Percentiles rank a stretch among this genome's conserved stretches.
Conservation (phyloP, 805 yeast genomes). For the Zygosaccharomyces lentus region DNA sequence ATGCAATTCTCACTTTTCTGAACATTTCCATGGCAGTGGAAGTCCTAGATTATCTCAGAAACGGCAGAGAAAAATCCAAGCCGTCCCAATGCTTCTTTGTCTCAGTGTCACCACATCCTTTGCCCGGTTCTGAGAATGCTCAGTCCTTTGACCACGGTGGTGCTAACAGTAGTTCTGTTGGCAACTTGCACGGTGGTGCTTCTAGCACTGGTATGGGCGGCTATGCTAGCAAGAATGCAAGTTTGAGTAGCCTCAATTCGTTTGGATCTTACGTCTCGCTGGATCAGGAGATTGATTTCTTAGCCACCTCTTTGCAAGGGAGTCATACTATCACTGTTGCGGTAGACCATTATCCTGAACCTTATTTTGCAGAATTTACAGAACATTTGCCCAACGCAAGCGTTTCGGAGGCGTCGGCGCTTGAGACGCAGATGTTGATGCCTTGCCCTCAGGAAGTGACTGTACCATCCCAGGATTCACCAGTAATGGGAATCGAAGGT, state of each 20-base stretch:
- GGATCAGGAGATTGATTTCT: conserved; percentile 13
- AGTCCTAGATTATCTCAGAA: conserved; percentile 20
- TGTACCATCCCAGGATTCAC: conserved; percentile 9
- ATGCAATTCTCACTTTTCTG: conserved; percentile 25
- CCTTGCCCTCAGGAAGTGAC: conserved; percentile 26
- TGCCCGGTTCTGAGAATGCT: not conserved
- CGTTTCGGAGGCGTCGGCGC: conserved; percentile 19
- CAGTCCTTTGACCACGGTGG: not conserved
- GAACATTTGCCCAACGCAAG: conserved; percentile 19
- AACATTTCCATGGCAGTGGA: conserved; percentile 30
- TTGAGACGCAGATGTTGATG: conserved; percentile 13
- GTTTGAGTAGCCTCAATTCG: conserved; percentile 16
- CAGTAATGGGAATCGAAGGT: not conserved
- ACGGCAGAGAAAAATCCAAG: conserved; percentile 7
- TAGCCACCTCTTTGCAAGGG: conserved; percentile 13
- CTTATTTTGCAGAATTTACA: conserved; percentile 13
- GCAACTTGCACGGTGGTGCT: conserved; percentile 3
- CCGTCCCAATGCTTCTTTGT: conserved; percentile 19
- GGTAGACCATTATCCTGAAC: conserved; percentile 16
- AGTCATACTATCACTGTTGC: conserved; percentile 14
- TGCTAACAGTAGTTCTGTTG: conserved; percentile 5
- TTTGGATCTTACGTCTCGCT: conserved; percentile 16
- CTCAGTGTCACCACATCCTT: conserved; percentile 9
- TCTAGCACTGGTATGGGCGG: conserved; percentile 5
- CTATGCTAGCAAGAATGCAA: conserved; percentile 13